Evolutionary conservation across 352 stramenopile species (phyloP), one percentile per base, ranked within the genome.

Genomic region (Salisapilia sapeloensis): DNA sequence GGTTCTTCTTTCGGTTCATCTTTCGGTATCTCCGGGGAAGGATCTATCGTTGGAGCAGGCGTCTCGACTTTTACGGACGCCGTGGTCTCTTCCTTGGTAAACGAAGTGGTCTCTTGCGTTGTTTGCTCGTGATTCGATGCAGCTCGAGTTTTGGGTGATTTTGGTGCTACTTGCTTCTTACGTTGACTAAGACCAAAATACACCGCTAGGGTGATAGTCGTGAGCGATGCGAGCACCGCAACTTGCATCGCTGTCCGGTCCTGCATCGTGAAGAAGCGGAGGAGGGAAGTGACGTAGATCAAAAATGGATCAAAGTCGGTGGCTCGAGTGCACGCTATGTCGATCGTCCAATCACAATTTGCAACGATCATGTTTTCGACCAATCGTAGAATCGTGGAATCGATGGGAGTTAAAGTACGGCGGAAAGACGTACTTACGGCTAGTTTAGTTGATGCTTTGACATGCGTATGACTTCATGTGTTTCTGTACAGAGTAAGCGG

Each of bases 161-260:
- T 18, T 52, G 14, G 23, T 48, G 40, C 27, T 54, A 42, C 28
- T 40, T 70, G 41, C 13, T 28, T 10, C 31, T 57, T 57, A 35
- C 60, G 62, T 32, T 40, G 56, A 46, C 57, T 75, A 16, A 59
- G 36, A 15, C 60, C 53, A 25, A 69, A 64, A 39, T 60, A 46
- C 42, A 84, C 42, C 25, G 81, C 55, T 11, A 46, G 50, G 17
- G 51, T 63, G 62, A 81, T 78, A 30, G 59, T 69, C 30, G 62
- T 75, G 36, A 84, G 38, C 43, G 69, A 84, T 33, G 64, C 66
- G 48, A 84, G 38, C 35, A 81, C 56, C 25, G 60, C 69, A 32
- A 84, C 45, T 53, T 81, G 64, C 38, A 84, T 40, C 33, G 79
- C 35, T 24, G 47, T 48, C 40, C 57, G 62, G 38, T 80, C 53